These are phyloP conservation scores for Graphium sp. DNA, from an alignment of 2,329 filamentous ascomycete genomes.

Conservation along the genomic window DNA sequence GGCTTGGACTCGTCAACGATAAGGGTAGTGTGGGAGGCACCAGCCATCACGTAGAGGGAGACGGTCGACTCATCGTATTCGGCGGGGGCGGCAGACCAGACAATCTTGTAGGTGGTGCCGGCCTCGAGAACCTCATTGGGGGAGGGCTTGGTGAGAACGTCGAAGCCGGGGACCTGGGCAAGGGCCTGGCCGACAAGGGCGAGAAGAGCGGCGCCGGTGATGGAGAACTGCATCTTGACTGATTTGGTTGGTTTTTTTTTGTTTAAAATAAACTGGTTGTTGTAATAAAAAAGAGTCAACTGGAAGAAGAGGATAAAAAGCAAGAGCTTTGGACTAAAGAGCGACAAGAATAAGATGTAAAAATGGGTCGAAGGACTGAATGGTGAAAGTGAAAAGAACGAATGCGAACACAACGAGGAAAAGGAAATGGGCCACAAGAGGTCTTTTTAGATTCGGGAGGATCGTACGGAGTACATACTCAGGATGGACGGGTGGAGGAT, in stretches of 20 bases:
- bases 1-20: slow-evolving; percentile 16
- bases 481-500: too few species aligned
- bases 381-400: slow-evolving; percentile 2
- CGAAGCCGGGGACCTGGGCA: slow-evolving; percentile 39
- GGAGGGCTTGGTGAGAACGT: slow-evolving; percentile 30
- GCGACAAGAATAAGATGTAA: background rate
- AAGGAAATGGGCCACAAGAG: slow-evolving; percentile 3
- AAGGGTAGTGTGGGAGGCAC: slow-evolving; percentile 23
- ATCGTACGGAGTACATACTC: too few species aligned
- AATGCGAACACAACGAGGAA: slow-evolving; percentile 1
- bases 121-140: slow-evolving; percentile 24
- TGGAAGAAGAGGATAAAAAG: slow-evolving; percentile 2
- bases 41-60: slow-evolving; percentile 37
- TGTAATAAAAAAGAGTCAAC: slow-evolving; percentile 1
- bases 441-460: slow-evolving; percentile 5
- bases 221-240: slow-evolving; percentile 36
- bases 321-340: slow-evolving; percentile 1
- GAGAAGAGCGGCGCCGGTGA: slow-evolving; percentile 28
- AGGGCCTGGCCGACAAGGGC: slow-evolving; percentile 31
- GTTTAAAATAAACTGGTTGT: background rate
- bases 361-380: slow-evolving; percentile 4
- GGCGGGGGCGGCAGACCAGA: slow-evolving; percentile 25
- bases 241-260: slow-evolving; percentile 7
- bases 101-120: slow-evolving; percentile 30
- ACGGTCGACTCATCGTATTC: slow-evolving; percentile 24